Evolutionary conservation across 768 basidiomycete genomes (phyloP), one percentile per base, ranked within the genome.

Genomic region (Strobilomyces confusus): DNA sequence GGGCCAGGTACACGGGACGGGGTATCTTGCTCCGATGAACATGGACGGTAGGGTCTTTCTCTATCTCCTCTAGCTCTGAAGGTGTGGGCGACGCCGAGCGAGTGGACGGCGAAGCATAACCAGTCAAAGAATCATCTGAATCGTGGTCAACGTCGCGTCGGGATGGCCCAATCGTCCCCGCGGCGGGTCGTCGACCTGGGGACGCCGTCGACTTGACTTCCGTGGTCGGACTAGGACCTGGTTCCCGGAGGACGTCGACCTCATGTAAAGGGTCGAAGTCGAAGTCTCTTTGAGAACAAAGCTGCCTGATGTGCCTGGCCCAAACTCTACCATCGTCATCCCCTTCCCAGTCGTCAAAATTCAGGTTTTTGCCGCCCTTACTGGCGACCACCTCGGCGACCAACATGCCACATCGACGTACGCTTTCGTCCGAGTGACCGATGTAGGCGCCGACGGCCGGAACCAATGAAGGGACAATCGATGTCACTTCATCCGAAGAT

Each of bases 401-500:
- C 32, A 98, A 78, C 93, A 99, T 95, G 4, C 97, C 97, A 59
- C 92, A 89, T 23, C 86, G 79, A 4, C 95, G 85, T 19, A 97
- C 79, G 4, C 83, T 76, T 1, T 75, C 70, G 49, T 95, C 92
- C 7, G 84, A 71, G 68, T 95, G 92, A 1, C 77, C 77, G 42
- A 99, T 82, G 63, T 97, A 98, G 6, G 71, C 69, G 7, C 85
- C 80, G 43, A 97, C 77, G 13, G 82, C 82, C 20, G 74, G 72
- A 56, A 98, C 77, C 63, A 98, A 86, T 1, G 73, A 53, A 5
- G 83, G 73, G 13, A 82, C 77, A 4, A 88, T 67, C 9, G 72
- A 69, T 32, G 69, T 62, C 13, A 84, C 57, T 26, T 72, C 63
- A 1, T 72, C 64, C 15, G 86, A 83, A 2, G 73, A 72, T 3